Percentiles rank a stretch among this genome's conserved stretches.
Conservation (phyloP, 148 eudicot genomes). For the Bassia scoparia region DNA sequence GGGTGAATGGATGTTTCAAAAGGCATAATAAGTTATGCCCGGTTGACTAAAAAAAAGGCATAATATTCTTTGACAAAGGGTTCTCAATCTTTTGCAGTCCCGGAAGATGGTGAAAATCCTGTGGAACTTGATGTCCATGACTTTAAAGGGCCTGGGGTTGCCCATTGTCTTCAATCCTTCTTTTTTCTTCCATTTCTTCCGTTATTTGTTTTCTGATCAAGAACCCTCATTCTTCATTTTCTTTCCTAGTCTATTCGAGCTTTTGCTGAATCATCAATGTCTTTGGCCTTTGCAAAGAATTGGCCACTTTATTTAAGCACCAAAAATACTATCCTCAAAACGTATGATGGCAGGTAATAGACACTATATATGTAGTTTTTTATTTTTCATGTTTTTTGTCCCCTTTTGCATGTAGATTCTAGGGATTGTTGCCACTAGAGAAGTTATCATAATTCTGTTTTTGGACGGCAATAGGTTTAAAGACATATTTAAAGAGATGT, state of each 20-base stretch:
- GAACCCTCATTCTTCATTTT: too few relatives aligned
- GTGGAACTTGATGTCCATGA: slow-evolving; percentile 67
- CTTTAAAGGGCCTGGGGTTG: slow-evolving; percentile 82
- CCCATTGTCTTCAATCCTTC: slow-evolving; percentile 12
- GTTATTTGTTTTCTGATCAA: too few relatives aligned
- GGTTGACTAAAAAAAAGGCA: background rate
- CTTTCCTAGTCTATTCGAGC: slow-evolving; percentile 60
- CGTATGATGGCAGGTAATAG: slow-evolving; percentile 83
- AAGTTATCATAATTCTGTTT: background rate
- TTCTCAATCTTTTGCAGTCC: slow-evolving; percentile 47
- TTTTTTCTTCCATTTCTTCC: background rate
- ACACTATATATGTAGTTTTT: too few relatives aligned
- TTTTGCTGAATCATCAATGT: slow-evolving; percentile 94
- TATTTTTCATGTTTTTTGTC: background rate
- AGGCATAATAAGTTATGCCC: background rate
- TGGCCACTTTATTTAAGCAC: slow-evolving; percentile 98
- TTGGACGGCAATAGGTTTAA: slow-evolving; percentile 54
- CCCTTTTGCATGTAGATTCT: background rate
- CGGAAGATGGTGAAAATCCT: slow-evolving; percentile 62
- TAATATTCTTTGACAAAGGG: slow-evolving; percentile 7
- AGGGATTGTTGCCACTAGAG: background rate
- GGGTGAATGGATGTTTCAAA: background rate
- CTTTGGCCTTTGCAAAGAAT: slow-evolving; percentile 64
- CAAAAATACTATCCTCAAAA: slow-evolving; percentile 89
- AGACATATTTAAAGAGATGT: slow-evolving; percentile 90